Conservation (phyloP, 768 basidiomycete genomes). For the Pulveroboletus sp. region DNA sequence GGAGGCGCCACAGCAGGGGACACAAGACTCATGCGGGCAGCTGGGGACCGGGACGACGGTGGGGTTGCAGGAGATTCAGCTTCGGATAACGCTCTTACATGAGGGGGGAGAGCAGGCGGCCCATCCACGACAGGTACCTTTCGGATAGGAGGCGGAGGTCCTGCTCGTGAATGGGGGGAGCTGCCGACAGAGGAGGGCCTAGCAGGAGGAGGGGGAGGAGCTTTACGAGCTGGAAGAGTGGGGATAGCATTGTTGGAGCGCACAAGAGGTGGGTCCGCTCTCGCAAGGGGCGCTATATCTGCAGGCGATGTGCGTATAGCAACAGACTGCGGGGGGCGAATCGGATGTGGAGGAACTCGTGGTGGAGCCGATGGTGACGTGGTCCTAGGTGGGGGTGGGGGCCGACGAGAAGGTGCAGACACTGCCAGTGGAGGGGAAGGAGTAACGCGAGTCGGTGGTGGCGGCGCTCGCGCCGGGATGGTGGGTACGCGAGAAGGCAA, state of each 20-base stretch:
- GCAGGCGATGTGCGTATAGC: conserved; percentile 25
- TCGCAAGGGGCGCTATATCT: conserved; percentile 9
- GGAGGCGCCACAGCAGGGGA: conserved; percentile 13
- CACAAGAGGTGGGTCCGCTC: conserved; percentile 20
- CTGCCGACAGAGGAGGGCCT: conserved; percentile 34
- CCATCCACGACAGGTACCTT: conserved; percentile 28
- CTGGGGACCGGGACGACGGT: conserved; percentile 30
- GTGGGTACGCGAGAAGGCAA: conserved; percentile 41
- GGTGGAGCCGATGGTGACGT: conserved; percentile 27
- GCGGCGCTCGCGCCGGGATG: conserved; percentile 40
- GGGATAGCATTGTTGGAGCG: conserved; percentile 20
- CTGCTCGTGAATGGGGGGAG: conserved; percentile 26
- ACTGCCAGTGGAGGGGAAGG: conserved; percentile 20
- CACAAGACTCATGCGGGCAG: conserved; percentile 19
- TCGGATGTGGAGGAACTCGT: conserved; percentile 22
- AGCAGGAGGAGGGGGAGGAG: conserved; percentile 43
- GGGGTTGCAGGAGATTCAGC: conserved; percentile 33
- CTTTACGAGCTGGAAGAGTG: conserved; percentile 30
- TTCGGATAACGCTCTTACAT: conserved; percentile 44
- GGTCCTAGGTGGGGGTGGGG: conserved; percentile 31
- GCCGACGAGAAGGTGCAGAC: conserved; percentile 24
- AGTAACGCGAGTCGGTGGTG: conserved; percentile 36
- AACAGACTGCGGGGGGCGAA: conserved; percentile 25
- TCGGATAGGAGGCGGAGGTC: conserved; percentile 40
- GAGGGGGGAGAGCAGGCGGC: conserved; percentile 32